Evolutionary conservation across 1,284 basidiomycete genomes (phyloP).

Genomic region (Austroboletus niveus): DNA sequence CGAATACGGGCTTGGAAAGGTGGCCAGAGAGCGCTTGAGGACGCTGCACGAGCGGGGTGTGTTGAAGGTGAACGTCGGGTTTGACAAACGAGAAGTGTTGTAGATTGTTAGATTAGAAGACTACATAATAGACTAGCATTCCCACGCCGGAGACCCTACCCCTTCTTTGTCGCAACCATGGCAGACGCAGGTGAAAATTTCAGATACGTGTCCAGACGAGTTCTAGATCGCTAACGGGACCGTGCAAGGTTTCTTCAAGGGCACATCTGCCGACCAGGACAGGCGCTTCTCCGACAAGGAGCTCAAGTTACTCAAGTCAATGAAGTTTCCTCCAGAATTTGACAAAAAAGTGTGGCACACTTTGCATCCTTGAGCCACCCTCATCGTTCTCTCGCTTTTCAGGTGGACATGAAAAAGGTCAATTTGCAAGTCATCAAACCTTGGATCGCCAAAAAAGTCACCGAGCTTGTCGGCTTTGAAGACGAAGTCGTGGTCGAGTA

Average conservation of each 20-base stretch:
- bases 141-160: conserved; percentile 13
- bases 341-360: conserved; percentile 69
- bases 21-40: conserved; percentile 24
- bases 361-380: not conserved
- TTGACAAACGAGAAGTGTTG: conserved; percentile 33
- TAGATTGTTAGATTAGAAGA: conserved; percentile 1
- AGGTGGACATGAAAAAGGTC: conserved; percentile 94
- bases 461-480: conserved; percentile 89
- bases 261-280: conserved; percentile 82
- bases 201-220: not conserved
- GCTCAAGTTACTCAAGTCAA: conserved; percentile 78
- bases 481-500: conserved; percentile 98
- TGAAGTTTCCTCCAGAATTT: conserved; percentile 90
- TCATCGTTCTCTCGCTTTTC: not conserved
- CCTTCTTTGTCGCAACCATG: conserved; percentile 35
- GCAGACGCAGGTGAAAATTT: conserved; percentile 54
- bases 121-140: conserved; percentile 7
- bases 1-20: conserved; percentile 24
- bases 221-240: not conserved
- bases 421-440: conserved; percentile 86
- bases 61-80: conserved; percentile 28
- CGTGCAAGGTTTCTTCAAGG: conserved; percentile 77
- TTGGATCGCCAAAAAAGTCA: conserved; percentile 92
- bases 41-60: conserved; percentile 27
- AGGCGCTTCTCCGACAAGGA: conserved; percentile 96